Evolutionary conservation across 768 basidiomycete genomes (phyloP).

Genomic region (Astraeus odoratus): DNA sequence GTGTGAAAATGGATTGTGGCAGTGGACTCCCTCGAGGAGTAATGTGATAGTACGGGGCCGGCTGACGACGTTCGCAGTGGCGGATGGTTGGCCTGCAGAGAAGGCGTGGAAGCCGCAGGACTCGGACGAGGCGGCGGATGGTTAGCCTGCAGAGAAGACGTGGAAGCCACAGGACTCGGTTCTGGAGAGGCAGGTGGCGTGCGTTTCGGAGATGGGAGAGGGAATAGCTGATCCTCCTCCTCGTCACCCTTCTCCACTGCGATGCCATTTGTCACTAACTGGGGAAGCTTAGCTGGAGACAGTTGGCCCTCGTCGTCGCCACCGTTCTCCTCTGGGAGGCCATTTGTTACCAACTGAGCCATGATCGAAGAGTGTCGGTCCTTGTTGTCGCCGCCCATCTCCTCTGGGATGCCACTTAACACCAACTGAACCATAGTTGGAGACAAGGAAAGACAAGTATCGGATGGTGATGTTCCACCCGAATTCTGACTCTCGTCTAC

Average conservation of each 20-base stretch:
- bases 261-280: conserved; percentile 17
- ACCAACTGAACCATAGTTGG: too few relatives aligned
- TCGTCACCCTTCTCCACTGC: conserved; percentile 42
- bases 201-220: conserved; percentile 52
- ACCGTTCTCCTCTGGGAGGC: too few relatives aligned
- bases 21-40: conserved; percentile 12
- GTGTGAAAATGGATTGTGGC: too few relatives aligned
- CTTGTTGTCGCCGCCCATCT: too few relatives aligned
- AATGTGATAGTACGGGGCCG: conserved; percentile 14
- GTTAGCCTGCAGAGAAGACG: conserved; percentile 16
- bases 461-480: background rate
- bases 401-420: too few relatives aligned
- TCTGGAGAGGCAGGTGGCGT: conserved; percentile 39
- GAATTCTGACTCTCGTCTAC: background rate
- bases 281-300: conserved; percentile 10
- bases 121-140: conserved; percentile 24
- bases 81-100: conserved; percentile 9
- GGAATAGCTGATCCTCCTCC: conserved; percentile 50
- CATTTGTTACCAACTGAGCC: too few relatives aligned
- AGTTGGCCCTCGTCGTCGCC: conserved; percentile 1
- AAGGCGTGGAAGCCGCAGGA: conserved; percentile 24
- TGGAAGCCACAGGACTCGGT: conserved; percentile 28
- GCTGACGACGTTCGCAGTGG: background rate
- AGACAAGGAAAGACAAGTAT: background rate
- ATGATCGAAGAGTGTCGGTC: too few relatives aligned